Conservation (phyloP, 2,329 filamentous ascomycete genomes). For the Sclerotinia spermophila region DNA sequence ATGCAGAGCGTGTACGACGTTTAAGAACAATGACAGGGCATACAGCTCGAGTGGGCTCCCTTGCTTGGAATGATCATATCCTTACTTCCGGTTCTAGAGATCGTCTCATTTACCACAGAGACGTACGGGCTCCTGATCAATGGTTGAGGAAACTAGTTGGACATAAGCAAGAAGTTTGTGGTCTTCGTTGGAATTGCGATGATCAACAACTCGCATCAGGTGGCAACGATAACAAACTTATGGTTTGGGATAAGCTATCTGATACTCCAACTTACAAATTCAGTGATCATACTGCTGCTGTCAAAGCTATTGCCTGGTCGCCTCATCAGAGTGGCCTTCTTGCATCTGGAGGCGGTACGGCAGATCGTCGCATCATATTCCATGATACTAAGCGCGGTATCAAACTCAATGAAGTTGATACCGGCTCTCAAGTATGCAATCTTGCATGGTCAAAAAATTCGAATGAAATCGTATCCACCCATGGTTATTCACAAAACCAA, state of each 20-base stretch:
- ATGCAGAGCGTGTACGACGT: slow-evolving; percentile 80
- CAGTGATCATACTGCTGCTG: slow-evolving; percentile 88
- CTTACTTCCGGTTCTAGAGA: slow-evolving; percentile 93
- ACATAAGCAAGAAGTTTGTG: slow-evolving; percentile 97
- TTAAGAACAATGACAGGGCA: slow-evolving; percentile 96
- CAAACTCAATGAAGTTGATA: slow-evolving; percentile 84
- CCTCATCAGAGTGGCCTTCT: slow-evolving; percentile 91
- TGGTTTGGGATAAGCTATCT: slow-evolving; percentile 97
- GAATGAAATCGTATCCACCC: slow-evolving; percentile 94
- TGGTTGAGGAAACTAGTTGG: slow-evolving; percentile 83
- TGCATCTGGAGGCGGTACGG: slow-evolving; percentile 94
- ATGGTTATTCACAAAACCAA: slow-evolving; percentile 97
- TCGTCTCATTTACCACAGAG: slow-evolving; percentile 89
- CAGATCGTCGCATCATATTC: slow-evolving; percentile 94
- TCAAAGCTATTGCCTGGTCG: slow-evolving; percentile 97
- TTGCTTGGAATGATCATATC: slow-evolving; percentile 98
- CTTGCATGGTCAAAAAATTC: slow-evolving; percentile 96
- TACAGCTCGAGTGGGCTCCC: slow-evolving; percentile 83
- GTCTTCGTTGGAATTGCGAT: slow-evolving; percentile 94
- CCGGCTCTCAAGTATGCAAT: slow-evolving; percentile 98
- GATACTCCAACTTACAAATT: slow-evolving; percentile 92
- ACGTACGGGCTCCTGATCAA: slow-evolving; percentile 89
- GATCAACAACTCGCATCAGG: slow-evolving; percentile 93
- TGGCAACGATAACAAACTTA: slow-evolving; percentile 97
- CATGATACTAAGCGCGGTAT: slow-evolving; percentile 89